Base-by-base conservation (phyloP, 1,284 basidiomycete genomes). In the Cutaneotrichosporon sp. region DNA sequence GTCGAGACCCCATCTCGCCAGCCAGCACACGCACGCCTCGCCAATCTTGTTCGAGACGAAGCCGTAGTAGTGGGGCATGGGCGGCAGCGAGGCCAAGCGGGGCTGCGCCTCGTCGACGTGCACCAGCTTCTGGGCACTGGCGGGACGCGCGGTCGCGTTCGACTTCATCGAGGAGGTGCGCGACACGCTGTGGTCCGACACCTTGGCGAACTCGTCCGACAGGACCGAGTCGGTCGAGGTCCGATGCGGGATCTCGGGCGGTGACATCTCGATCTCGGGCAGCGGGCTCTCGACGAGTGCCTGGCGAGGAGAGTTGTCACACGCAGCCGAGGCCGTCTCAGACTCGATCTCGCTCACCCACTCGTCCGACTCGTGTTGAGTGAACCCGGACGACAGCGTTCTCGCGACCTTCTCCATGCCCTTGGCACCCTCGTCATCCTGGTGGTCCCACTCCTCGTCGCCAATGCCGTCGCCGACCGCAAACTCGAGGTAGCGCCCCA, bases 21-120 rank as follows among this genome's bases (percentile, higher is more conserved):
- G 83, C 92, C 93, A 97, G 75, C 90, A 92, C 5, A 87, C 86
- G 68, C 89, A 89, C 0, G 91, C 89, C 78, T 95, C 92, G 27
- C 93, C 93, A 64, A 97, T 90, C 80, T 92, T 94, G 79, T 93
- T 87, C 0, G 90, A 90, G 5, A 91, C 83, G 24, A 86, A 83
- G 24, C 93, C 94, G 72, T 94, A 94, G 72, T 88, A 86, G 70
- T 86, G 88, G 4, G 62, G 76, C 72, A 57, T 34, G 11, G 14
- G 33, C 45, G 33, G 61, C 29, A 10, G 2, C 16, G 24, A 36
- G n/a, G n/a, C n/a, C n/a, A n/a, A n/a, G 42, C 27, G 8, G 33
- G 8, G 25, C 63, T 63, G 8, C 66, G 27, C 53, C 27, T 58
- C 56, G 8, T 27, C 34, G 4, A 50, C 54, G 8, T 36, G 31